Conservation (phyloP, 331 rosid species). For the Ulmus americana region DNA sequence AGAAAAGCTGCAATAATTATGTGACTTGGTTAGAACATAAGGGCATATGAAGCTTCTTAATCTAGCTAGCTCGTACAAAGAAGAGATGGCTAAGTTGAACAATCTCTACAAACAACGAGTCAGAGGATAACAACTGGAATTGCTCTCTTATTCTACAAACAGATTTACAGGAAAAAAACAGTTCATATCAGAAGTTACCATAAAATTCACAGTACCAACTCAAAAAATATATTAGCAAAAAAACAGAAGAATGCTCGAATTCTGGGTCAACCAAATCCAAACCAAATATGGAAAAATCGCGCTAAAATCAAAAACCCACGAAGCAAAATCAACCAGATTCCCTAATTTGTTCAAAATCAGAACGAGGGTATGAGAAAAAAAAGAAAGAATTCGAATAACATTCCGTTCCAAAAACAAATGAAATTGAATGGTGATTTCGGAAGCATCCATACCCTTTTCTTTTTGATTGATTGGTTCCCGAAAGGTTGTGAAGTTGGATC, state of each 20-base stretch:
- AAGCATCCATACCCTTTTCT: background rate
- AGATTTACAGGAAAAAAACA: background rate
- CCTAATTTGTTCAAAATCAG: background rate
- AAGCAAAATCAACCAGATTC: background rate
- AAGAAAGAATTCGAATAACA: background rate
- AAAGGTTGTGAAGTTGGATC: background rate
- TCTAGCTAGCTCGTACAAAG: background rate
- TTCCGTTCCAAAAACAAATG: background rate
- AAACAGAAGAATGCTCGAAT: background rate
- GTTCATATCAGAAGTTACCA: background rate
- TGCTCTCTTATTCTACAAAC: background rate
- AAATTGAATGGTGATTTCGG: background rate
- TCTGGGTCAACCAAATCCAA: background rate
- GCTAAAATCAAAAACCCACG: background rate
- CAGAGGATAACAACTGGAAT: background rate
- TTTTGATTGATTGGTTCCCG: background rate
- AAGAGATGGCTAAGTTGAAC: background rate
- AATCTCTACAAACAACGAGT: background rate
- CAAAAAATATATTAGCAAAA: background rate
- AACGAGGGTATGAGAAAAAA: background rate
- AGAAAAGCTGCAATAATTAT: constrained; percentile 37
- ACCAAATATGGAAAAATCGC: background rate
- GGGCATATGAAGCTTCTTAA: background rate
- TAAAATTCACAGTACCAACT: background rate
- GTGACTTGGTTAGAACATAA: constrained; percentile 1